Conservation (phyloP, 495 filamentous ascomycete genomes). For the Aspergillus incahuasiensis region DNA sequence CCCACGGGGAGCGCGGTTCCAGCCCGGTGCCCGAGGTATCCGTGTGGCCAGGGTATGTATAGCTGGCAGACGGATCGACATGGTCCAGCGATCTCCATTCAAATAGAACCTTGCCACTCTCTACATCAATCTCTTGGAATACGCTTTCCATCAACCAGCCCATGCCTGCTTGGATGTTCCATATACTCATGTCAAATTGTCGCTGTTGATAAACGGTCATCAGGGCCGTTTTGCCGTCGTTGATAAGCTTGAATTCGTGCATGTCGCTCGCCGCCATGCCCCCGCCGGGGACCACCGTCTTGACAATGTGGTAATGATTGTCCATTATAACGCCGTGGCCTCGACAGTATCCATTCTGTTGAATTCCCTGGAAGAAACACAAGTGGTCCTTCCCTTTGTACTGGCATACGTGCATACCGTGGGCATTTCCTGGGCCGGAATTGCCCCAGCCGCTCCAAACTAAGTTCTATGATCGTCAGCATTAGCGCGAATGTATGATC, state of each 20-base stretch:
- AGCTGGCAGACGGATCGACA: constrained; percentile 42
- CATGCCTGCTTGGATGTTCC: constrained; percentile 44
- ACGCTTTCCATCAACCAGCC: constrained; percentile 50
- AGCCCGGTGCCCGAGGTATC: constrained; percentile 45
- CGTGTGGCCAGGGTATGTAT: constrained; percentile 41
- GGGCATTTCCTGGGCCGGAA: constrained; percentile 37
- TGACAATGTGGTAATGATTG: constrained; percentile 45
- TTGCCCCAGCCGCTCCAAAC: constrained; percentile 45
- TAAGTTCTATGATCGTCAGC: constrained; percentile 33
- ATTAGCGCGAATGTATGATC: background rate
- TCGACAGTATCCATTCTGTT: constrained; percentile 49
- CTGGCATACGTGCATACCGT: constrained; percentile 43
- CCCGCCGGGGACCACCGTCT: constrained; percentile 39
- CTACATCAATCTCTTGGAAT: constrained; percentile 49
- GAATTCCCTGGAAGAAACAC: constrained; percentile 51
- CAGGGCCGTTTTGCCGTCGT: constrained; percentile 46
- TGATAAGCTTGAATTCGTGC: constrained; percentile 48
- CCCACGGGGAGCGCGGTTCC: constrained; percentile 47
- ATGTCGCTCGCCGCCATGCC: constrained; percentile 47
- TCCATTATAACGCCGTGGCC: constrained; percentile 54
- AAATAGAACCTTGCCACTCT: constrained; percentile 46
- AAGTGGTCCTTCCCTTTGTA: constrained; percentile 47
- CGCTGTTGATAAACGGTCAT: constrained; percentile 55
- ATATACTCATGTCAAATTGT: constrained; percentile 48
- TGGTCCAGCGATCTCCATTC: constrained; percentile 52